Evolutionary conservation across 176 grass and related monocot genomes (phyloP).

Genomic region (Guadua angustifolia): DNA sequence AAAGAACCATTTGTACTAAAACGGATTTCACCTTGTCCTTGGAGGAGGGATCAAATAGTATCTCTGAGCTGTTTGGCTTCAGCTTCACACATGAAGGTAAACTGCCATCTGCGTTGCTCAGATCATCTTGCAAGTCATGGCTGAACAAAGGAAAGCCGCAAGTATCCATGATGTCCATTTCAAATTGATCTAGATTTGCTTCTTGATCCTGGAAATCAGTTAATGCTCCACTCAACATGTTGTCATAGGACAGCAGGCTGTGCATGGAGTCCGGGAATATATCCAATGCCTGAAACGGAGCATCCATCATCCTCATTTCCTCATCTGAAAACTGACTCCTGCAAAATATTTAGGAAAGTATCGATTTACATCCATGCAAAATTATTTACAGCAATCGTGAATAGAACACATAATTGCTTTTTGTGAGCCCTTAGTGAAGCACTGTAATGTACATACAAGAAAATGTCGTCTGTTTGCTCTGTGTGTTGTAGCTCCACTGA

Average conservation of each 20-base stretch:
- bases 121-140: conserved; percentile 42
- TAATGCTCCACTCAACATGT: conserved; percentile 45
- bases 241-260: conserved; percentile 51
- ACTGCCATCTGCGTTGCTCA: not conserved
- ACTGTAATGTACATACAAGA: conserved; percentile 45
- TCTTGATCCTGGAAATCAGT: conserved; percentile 27
- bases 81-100: conserved; percentile 2
- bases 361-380: conserved; percentile 20
- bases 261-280: conserved; percentile 64
- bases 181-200: conserved; percentile 14
- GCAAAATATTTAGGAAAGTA: conserved; percentile 6
- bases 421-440: conserved; percentile 5
- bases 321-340: conserved; percentile 59
- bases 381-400: not conserved
- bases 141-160: conserved; percentile 65
- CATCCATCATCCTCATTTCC: conserved; percentile 55
- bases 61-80: not conserved
- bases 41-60: not conserved
- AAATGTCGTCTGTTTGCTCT: conserved; percentile 51
- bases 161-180: conserved; percentile 50
- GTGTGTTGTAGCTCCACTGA: not conserved
- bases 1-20: not conserved
- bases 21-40: conserved; percentile 32
- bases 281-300: conserved; percentile 52
- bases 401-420: not conserved